These are phyloP conservation scores for Hippophae tibetana DNA, from an alignment of 306 rosid species.

Conservation along the genomic window DNA sequence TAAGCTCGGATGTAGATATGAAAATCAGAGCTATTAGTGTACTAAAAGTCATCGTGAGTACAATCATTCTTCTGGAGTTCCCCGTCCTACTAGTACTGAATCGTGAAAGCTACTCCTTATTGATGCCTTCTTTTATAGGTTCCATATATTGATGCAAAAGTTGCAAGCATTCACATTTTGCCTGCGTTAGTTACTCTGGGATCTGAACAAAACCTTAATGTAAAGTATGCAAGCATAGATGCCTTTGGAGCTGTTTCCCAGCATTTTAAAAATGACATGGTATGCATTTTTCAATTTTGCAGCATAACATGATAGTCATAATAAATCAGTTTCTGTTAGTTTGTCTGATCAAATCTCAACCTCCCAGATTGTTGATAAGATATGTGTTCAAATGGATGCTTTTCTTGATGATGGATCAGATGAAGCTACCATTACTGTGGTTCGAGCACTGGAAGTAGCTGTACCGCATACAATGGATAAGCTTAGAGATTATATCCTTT, in stretches of 20 bases:
- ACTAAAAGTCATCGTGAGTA: constrained; percentile 73
- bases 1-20: constrained; percentile 64
- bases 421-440: constrained; percentile 83
- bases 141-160: constrained; percentile 79
- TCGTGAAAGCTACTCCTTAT: constrained; percentile 18
- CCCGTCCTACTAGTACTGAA: constrained; percentile 18
- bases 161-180: constrained; percentile 83
- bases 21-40: constrained; percentile 77
- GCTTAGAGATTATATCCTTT: constrained; percentile 95
- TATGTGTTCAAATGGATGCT: constrained; percentile 98
- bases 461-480: constrained; percentile 86
- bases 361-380: constrained; percentile 85
- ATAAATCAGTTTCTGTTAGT: constrained; percentile 14
- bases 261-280: constrained; percentile 80
- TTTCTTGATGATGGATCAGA: constrained; percentile 98
- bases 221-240: constrained; percentile 91
- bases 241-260: constrained; percentile 95
- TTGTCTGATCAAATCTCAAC: constrained; percentile 24
- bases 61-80: constrained; percentile 14
- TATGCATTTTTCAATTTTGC: constrained; percentile 26
- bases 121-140: constrained; percentile 35
- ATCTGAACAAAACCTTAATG: constrained; percentile 77
- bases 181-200: constrained; percentile 95
- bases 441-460: constrained; percentile 84
- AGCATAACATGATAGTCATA: constrained; percentile 10